These are phyloP conservation scores for Rubia peregrina DNA, from an alignment of 305 asterid species.

Conservation along the genomic window DNA sequence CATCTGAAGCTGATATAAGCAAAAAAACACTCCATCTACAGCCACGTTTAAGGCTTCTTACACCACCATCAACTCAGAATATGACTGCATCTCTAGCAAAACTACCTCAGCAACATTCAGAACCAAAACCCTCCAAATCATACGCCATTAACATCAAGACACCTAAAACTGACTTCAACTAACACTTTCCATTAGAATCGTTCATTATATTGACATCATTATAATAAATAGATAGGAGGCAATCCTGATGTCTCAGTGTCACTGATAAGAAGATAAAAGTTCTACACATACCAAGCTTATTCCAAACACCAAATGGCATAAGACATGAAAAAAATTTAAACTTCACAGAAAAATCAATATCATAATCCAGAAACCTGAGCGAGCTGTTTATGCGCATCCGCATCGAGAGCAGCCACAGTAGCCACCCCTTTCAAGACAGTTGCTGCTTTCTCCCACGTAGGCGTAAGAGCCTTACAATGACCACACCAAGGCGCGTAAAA, in stretches of 20 bases:
- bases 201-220: neutral
- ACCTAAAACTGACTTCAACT: neutral
- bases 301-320: neutral
- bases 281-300: neutral
- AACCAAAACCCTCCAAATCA: constrained; percentile 1
- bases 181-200: neutral
- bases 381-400: constrained; percentile 82
- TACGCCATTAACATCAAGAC: neutral
- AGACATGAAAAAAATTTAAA: neutral
- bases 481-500: constrained; percentile 99
- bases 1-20: neutral
- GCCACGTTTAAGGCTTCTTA: neutral
- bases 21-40: neutral
- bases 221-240: neutral
- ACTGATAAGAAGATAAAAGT: neutral
- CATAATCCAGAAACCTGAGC: constrained; percentile 57
- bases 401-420: constrained; percentile 90
- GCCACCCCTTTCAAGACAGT: constrained; percentile 78
- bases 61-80: neutral
- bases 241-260: neutral
- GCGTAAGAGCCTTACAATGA: constrained; percentile 85
- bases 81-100: neutral
- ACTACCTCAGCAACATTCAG: neutral
- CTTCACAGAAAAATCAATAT: neutral
- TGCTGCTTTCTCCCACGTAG: constrained; percentile 90